Conservation (phyloP, 2,329 filamentous ascomycete genomes). For the Monosporascus cannonballus region DNA sequence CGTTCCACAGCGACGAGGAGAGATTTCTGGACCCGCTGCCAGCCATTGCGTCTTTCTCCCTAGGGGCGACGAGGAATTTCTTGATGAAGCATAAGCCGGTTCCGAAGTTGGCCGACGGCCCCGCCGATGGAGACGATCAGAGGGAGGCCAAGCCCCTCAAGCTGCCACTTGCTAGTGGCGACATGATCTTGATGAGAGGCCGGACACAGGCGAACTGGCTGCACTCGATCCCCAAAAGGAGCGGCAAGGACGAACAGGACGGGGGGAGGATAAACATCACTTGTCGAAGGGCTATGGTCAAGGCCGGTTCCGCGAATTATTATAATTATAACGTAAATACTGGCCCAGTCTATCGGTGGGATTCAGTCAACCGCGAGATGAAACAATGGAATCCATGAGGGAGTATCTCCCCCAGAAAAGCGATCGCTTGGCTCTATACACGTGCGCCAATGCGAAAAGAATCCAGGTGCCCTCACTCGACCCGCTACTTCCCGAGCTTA, state of each 20-base stretch:
- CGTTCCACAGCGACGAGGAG: constrained; percentile 77
- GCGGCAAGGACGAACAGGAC: constrained; percentile 55
- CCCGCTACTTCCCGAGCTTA: constrained; percentile 61
- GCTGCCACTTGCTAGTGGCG: constrained; percentile 55
- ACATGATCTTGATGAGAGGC: constrained; percentile 76
- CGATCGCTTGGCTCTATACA: not conserved
- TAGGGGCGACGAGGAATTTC: constrained; percentile 70
- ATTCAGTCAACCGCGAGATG: constrained; percentile 47
- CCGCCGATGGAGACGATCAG: constrained; percentile 7
- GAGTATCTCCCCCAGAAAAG: constrained; percentile 9
- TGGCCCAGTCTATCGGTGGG: constrained; percentile 65
- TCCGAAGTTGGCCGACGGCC: constrained; percentile 22
- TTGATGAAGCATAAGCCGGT: constrained; percentile 71
- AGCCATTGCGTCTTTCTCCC: constrained; percentile 67
- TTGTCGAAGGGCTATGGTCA: constrained; percentile 64
- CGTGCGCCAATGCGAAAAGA: not conserved
- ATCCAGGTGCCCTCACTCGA: not conserved
- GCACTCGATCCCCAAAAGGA: constrained; percentile 72
- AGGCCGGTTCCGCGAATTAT: constrained; percentile 73
- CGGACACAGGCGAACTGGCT: constrained; percentile 71
- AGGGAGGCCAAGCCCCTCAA: constrained; percentile 36
- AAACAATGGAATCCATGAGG: constrained; percentile 26
- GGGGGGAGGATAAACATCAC: constrained; percentile 71
- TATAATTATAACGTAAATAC: constrained; percentile 76
- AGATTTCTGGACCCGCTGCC: constrained; percentile 64